A percentile compares a stretch with the other conserved stretches of the same genome.
These are phyloP conservation scores for Nissolia schottii DNA, from an alignment of 306 rosid genomes.

Conservation along the genomic window DNA sequence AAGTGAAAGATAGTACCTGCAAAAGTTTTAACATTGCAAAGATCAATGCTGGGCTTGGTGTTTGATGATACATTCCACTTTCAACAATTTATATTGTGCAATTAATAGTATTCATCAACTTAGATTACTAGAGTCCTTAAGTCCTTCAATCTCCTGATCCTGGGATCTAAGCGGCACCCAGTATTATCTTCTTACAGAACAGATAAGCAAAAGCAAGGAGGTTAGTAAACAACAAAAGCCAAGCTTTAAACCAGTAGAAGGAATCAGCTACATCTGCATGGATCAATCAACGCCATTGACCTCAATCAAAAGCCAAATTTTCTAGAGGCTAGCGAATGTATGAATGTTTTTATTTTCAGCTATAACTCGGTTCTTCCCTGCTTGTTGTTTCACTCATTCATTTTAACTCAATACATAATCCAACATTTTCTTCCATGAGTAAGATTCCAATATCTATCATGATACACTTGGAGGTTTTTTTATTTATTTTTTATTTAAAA, in stretches of 20 bases:
- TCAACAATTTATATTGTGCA: background rate
- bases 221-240: background rate
- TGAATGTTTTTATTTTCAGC: background rate
- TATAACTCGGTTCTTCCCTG: background rate
- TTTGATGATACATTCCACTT: background rate
- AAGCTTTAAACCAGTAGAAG: background rate
- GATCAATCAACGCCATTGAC: background rate
- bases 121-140: background rate
- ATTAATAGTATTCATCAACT: background rate
- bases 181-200: background rate
- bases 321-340: background rate
- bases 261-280: background rate
- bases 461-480: no score
- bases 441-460: background rate
- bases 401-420: background rate
- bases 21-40: conserved; percentile 31
- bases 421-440: background rate
- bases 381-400: background rate
- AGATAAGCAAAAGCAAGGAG: background rate
- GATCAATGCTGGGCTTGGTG: conserved; percentile 29
- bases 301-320: background rate
- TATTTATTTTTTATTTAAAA: no score
- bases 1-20: conserved; percentile 97
- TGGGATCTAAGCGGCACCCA: background rate
- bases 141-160: background rate